A percentile compares a stretch with the other conserved stretches of the same genome.
Evolutionary conservation across 2,329 filamentous ascomycete genomes (phyloP).

Genomic region (Xylaria sp.): DNA sequence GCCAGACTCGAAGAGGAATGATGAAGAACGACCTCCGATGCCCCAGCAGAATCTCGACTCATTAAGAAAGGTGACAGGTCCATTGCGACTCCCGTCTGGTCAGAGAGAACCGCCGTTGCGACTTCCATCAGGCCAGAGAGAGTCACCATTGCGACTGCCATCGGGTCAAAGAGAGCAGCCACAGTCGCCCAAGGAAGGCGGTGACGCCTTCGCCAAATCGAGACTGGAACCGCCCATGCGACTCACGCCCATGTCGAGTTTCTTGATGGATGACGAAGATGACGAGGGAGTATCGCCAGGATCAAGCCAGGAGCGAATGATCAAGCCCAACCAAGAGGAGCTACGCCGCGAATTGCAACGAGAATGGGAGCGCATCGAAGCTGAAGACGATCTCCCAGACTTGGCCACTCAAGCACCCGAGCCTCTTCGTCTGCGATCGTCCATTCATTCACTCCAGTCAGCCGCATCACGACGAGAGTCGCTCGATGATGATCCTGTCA

Average conservation of each 20-base stretch:
- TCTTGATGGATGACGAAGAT: slow-evolving; percentile 18
- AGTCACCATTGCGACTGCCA: not conserved
- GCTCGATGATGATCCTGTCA: not conserved
- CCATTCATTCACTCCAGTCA: not conserved
- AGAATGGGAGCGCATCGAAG: slow-evolving; percentile 22
- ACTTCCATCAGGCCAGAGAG: too few species aligned
- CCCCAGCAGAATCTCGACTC: not conserved
- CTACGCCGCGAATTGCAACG: slow-evolving; percentile 24
- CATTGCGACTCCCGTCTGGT: too few species aligned
- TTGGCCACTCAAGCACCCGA: slow-evolving; percentile 4
- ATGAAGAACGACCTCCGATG: not conserved
- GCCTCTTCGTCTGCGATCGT: slow-evolving; percentile 9
- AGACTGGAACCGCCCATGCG: not conserved
- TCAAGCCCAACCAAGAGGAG: slow-evolving; percentile 12
- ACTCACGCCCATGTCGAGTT: slow-evolving; percentile 10
- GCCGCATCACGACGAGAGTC: not conserved
- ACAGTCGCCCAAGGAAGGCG: not conserved
- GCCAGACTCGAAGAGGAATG: slow-evolving; percentile 34
- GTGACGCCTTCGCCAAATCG: not conserved
- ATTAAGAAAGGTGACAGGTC: too few species aligned
- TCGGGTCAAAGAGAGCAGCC: not conserved
- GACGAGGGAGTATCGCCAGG: not conserved
- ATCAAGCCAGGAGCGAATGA: slow-evolving; percentile 11
- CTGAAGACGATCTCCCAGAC: slow-evolving; percentile 1
- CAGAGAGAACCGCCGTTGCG: too few species aligned